Percentiles rank a stretch among this genome's conserved stretches.
Conservation (phyloP, 257 asterid genomes). For the Solanum pinnatisectum region DNA sequence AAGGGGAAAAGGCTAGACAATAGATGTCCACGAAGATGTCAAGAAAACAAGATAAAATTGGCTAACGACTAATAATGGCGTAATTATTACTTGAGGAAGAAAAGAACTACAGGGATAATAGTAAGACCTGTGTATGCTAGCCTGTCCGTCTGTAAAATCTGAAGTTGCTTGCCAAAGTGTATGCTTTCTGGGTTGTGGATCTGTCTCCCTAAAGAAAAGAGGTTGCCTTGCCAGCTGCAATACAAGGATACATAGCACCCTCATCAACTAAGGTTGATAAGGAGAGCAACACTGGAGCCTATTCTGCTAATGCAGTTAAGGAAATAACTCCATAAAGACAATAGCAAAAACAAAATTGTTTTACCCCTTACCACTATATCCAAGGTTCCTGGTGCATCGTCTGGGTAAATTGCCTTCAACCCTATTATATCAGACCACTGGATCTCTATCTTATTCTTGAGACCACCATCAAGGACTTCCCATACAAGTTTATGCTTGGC, state of each 20-base stretch:
- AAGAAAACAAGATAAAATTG: background rate
- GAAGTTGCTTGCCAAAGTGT: slow-evolving; percentile 94
- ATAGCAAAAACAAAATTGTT: background rate
- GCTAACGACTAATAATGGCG: background rate
- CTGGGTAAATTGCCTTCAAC: slow-evolving; percentile 51
- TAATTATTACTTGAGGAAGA: background rate
- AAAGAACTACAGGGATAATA: background rate
- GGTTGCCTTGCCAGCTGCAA: slow-evolving; percentile 79
- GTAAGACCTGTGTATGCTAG: slow-evolving; percentile 55
- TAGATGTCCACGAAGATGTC: background rate
- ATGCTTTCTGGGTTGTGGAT: slow-evolving; percentile 93
- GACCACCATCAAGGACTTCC: slow-evolving; percentile 98
- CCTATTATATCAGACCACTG: slow-evolving; percentile 85
- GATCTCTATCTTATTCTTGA: slow-evolving; percentile 84
- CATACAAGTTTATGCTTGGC: slow-evolving; percentile 92
- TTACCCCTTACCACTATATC: slow-evolving; percentile 55
- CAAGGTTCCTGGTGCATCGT: slow-evolving; percentile 61
- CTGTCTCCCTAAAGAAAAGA: slow-evolving; percentile 87
- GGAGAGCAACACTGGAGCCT: background rate
- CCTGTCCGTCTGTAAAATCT: slow-evolving; percentile 85
- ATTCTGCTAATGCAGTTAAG: background rate
- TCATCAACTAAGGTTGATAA: background rate
- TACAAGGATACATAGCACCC: background rate
- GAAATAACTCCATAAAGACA: background rate
- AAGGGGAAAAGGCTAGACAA: background rate